Percentiles rank a stretch among this genome's conserved stretches.
phyloP scores from a whole-genome alignment of 805 yeast genomes.

The Wickerhamiella azyma region DNA sequence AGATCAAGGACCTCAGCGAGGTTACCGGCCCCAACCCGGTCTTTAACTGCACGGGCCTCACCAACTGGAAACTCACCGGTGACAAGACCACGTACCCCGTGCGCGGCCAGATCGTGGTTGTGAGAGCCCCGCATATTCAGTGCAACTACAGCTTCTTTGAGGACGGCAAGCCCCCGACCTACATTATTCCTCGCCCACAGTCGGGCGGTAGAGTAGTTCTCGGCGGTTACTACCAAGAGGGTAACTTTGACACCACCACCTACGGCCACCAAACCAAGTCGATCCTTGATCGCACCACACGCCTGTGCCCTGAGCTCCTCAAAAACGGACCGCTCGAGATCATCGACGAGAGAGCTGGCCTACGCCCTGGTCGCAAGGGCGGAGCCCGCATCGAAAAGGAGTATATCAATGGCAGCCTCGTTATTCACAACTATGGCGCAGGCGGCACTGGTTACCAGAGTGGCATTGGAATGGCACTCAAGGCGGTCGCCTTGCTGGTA shows the following conservation, averaged over 20 bases:
- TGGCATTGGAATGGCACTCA: constrained; percentile 49
- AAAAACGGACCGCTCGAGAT: constrained; percentile 33
- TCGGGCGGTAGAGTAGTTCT: constrained; percentile 53
- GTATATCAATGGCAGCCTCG: constrained; percentile 27
- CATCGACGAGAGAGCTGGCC: constrained; percentile 54
- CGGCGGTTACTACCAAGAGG: constrained; percentile 61
- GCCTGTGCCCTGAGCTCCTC: constrained; percentile 33
- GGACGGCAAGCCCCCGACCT: constrained; percentile 34
- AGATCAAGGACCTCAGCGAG: constrained; percentile 41
- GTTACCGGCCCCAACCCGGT: constrained; percentile 37
- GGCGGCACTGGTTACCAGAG: constrained; percentile 71
- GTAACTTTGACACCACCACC: constrained; percentile 49
- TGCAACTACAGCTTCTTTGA: constrained; percentile 32
- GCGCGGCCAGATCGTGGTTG: constrained; percentile 67
- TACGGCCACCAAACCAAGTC: constrained; percentile 44
- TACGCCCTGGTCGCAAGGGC: constrained; percentile 64
- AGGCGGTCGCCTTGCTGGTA: constrained; percentile 23
- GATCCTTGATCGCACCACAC: constrained; percentile 45
- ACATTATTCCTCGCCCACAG: constrained; percentile 58
- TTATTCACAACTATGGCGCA: constrained; percentile 66
- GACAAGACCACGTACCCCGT: constrained; percentile 55
- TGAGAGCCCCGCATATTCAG: constrained; percentile 52
- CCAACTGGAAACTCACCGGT: constrained; percentile 51
- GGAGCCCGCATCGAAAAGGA: constrained; percentile 61
- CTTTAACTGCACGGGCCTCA: constrained; percentile 68